phyloP scores from a whole-genome alignment of 306 rosid species.

The Crataegus laevigata region DNA sequence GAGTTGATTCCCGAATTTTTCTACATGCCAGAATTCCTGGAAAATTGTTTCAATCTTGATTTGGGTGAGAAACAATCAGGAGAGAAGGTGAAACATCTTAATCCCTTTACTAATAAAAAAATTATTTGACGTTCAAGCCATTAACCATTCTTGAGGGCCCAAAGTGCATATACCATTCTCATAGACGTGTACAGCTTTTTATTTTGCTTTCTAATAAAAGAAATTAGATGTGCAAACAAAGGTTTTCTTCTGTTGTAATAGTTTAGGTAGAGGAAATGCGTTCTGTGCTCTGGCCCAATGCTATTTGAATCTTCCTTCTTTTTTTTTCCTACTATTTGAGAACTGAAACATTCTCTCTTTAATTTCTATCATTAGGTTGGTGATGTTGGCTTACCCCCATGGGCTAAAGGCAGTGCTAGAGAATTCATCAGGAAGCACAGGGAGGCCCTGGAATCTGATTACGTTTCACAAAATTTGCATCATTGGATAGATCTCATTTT shows the following conservation, averaged over 20 bases:
- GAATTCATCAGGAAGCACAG: conserved; percentile 96
- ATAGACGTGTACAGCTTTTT: background rate
- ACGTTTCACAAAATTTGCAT: conserved; percentile 88
- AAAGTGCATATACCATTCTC: background rate
- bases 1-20: conserved; percentile 97
- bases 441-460: conserved; percentile 96
- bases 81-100: conserved; percentile 64
- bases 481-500: conserved; percentile 99
- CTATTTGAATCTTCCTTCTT: background rate
- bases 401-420: conserved; percentile 92
- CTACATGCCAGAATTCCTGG: conserved; percentile 94
- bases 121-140: background rate
- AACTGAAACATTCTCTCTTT: conserved; percentile 4
- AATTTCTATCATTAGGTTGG: conserved; percentile 59
- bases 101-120: background rate
- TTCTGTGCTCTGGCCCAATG: background rate
- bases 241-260: background rate
- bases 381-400: conserved; percentile 81
- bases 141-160: background rate
- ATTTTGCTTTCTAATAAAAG: background rate
- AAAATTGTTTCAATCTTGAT: conserved; percentile 81
- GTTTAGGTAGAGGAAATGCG: background rate
- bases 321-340: background rate
- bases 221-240: background rate
- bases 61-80: conserved; percentile 99